Evolutionary conservation across 169 alveolate genomes (phyloP).

Genomic region (Eimeria zaria): DNA sequence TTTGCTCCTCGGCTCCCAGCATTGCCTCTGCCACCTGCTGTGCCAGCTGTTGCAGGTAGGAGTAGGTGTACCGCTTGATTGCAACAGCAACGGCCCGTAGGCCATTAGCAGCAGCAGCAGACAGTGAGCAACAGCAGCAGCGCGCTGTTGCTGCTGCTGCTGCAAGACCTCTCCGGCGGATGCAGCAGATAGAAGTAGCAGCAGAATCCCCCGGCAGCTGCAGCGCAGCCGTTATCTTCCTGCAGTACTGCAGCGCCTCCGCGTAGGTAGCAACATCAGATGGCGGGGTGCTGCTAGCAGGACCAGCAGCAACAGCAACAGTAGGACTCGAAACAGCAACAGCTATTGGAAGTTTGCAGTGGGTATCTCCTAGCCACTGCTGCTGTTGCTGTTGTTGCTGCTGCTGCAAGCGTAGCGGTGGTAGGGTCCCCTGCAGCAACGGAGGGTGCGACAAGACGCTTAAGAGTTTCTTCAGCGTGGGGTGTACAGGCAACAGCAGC

Average conservation of each 20-base stretch:
- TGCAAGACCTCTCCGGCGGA: conserved; percentile 11
- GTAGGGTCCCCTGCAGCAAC: conserved; percentile 47
- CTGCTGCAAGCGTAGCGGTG: conserved; percentile 46
- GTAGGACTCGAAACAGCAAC: conserved; percentile 43
- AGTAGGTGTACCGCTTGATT: conserved; percentile 50
- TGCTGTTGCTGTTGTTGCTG: conserved; percentile 41
- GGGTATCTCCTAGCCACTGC: conserved; percentile 23
- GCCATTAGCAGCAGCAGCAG: conserved; percentile 34
- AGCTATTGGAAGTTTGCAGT: neutral
- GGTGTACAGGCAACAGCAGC: conserved; percentile 38
- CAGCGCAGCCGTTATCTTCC: conserved; percentile 40
- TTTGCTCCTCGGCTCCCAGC: conserved; percentile 36
- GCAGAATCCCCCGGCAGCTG: conserved; percentile 64
- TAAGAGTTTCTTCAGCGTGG: conserved; percentile 29
- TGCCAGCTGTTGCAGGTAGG: conserved; percentile 65
- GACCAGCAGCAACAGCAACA: conserved; percentile 36
- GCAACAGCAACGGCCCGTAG: conserved; percentile 63
- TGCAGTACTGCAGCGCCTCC: conserved; percentile 74
- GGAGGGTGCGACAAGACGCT: conserved; percentile 29
- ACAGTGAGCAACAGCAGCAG: conserved; percentile 47
- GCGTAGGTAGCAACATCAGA: conserved; percentile 26
- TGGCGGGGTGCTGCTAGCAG: neutral
- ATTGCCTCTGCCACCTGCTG: conserved; percentile 63
- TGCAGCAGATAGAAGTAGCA: conserved; percentile 14
- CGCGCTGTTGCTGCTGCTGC: conserved; percentile 26